Base-by-base conservation (phyloP, 2,329 filamentous ascomycete species). In the Calonectria henricotiae region DNA sequence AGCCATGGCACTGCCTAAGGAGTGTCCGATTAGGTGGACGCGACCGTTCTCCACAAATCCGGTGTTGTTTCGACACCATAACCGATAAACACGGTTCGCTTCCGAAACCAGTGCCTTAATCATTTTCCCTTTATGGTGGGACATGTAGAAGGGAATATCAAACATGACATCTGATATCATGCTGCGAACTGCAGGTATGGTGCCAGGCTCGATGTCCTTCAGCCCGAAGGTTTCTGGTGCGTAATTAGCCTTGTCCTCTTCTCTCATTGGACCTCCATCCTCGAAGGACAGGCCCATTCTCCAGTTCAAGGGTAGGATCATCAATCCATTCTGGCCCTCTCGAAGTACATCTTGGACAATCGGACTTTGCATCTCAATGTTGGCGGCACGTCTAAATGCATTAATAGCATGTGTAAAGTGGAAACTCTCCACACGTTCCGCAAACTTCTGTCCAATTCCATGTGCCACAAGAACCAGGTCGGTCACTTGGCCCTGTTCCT, bases 151-250 rank as follows among this genome's bases (percentile, higher is more conserved):
- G 0, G 96, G 96, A 61, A 99, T 96, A 80, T 99, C 96, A 61
- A 98, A 92, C 94, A 99, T 98, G 76, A 99, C 94, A 80, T 99
- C 96, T 47, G 94, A 97, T 71, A 99, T 97, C 79, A 99, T 91
- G 78, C 93, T 94, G 54, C 96, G 92, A n/a, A 99, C 93, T 0
- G 94, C 95, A 0, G 96, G 95, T 35, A 99, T 94, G 0, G 94
- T 96, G 47, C 92, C 89, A 1, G 95, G 95, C 5, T 97, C 98
- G 74, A 99, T 98, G 75, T 98, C 95, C 75, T 95, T 93, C 15
- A 99, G 86, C 0, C 83, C 81, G 74, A 88, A 89, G 44, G 92
- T 91, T 37, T 90, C 86, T 4, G 88, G 84, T 2, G 88, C 86
- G 65, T 91, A 86, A n/a, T 85, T 81, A 7, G 81, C 81, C 67